Base-by-base conservation (phyloP, 2,329 filamentous ascomycete species). In the Paraconiothyrium sp. region DNA sequence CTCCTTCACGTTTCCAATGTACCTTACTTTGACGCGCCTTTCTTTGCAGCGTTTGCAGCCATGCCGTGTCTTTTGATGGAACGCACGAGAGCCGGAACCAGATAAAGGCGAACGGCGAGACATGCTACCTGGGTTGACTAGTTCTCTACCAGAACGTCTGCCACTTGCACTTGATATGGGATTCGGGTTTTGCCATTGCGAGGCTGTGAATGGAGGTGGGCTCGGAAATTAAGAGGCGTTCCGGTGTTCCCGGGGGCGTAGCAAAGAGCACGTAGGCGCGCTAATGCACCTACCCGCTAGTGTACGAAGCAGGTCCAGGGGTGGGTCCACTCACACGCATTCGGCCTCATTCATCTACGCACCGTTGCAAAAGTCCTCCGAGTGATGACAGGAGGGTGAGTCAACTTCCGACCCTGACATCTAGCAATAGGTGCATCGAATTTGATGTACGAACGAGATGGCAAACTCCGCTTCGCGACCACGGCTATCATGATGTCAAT, bases 1-100 rank as follows among this genome's bases (percentile, higher is more conserved):
- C 6, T 30, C 27, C 27, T 30, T 4, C 27, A 30, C 27, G 4
- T 30, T 6, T 4, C 16, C 22, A 8, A 43, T 6, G 30, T 16
- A 43, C 6, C 9, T 5, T 60, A 60, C 58, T 44, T 44, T 60
- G n/a, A 60, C 58, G 14, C 58, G 41, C 30, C 58, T 32, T 24
- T 49, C 43, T 48, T 55, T 60, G 30, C 58, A 60, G 6, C 51
- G 41, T 16, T 16, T 22, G 27, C 58, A 60, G 5, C 51, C 46
- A 44, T 55, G 35, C 3, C 58, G 58, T 4, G n/a, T 44, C 34
- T 60, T 60, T 7, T 44, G 16, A 37, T 57, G 55, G 35, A 48
- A 47, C 24, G n/a, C 32, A n/a, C 54, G 41, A n/a, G 51, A 54
- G 51, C 51, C 51, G 14, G 48, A 51, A n/a, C 48, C 37, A 7